Evolutionary conservation across 2,329 filamentous ascomycete species (phyloP).

Genomic region (Stemphylium vesicarium): DNA sequence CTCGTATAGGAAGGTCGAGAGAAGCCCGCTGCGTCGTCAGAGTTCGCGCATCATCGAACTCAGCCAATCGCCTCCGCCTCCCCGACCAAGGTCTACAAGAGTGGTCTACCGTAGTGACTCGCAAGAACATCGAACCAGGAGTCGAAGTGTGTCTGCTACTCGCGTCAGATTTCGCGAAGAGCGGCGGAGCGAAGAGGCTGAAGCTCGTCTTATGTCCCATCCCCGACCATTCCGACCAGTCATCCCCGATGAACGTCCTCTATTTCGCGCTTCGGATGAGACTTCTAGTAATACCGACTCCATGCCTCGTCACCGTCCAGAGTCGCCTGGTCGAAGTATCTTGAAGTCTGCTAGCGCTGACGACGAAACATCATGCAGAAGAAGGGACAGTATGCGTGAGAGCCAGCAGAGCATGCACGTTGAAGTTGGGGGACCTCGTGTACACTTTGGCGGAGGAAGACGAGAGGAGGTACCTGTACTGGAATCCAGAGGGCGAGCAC

Average conservation of each 20-base stretch:
- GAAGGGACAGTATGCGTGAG: slow-evolving; percentile 22
- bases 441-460: slow-evolving; percentile 35
- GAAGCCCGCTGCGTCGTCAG: slow-evolving; percentile 11
- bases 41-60: slow-evolving; percentile 32
- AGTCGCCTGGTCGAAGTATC: slow-evolving; percentile 32
- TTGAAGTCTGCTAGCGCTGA: slow-evolving; percentile 27
- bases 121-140: slow-evolving; percentile 19
- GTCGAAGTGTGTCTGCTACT: slow-evolving; percentile 20
- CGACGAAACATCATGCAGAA: slow-evolving; percentile 24
- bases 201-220: slow-evolving; percentile 33
- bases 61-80: slow-evolving; percentile 32
- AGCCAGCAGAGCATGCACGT: slow-evolving; percentile 38
- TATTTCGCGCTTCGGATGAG: slow-evolving; percentile 24
- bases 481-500: slow-evolving; percentile 4
- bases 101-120: slow-evolving; percentile 25
- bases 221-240: slow-evolving; percentile 33
- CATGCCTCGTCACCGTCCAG: slow-evolving; percentile 8
- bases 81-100: slow-evolving; percentile 18
- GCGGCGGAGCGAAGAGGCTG: slow-evolving; percentile 26
- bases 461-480: slow-evolving; percentile 1
- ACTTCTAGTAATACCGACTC: slow-evolving; percentile 23
- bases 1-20: slow-evolving; percentile 21
- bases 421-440: slow-evolving; percentile 38
- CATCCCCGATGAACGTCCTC: slow-evolving; percentile 22
- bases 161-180: slow-evolving; percentile 10